phyloP scores from a whole-genome alignment of 2,329 filamentous ascomycete genomes.

The Diplodia scrobiculata region DNA sequence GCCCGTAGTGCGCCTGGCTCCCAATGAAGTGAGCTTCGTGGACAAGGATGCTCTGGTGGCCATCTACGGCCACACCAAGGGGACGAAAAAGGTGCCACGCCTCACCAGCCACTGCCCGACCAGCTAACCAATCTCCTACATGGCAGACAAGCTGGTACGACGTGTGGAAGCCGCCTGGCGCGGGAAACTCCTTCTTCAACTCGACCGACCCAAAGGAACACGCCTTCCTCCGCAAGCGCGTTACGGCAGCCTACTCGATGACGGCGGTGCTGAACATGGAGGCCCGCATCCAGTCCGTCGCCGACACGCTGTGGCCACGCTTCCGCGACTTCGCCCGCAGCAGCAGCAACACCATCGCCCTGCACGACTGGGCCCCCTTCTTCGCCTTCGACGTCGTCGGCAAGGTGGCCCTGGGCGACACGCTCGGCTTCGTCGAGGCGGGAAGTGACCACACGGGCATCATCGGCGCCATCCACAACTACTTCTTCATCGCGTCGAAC shows the following conservation, averaged over 20 bases:
- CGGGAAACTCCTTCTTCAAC: slow-evolving; percentile 1
- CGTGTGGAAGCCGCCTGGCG: not conserved
- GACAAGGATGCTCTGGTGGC: slow-evolving; percentile 43
- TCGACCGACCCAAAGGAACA: not conserved
- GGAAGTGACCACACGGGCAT: not conserved
- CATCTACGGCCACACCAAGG: slow-evolving; percentile 40
- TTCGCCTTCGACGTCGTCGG: slow-evolving; percentile 13
- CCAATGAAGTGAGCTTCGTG: slow-evolving; percentile 49
- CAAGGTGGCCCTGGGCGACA: not conserved
- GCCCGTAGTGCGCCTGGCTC: slow-evolving; percentile 47
- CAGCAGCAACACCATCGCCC: slow-evolving; percentile 52
- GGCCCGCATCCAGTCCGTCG: not conserved
- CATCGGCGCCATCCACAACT: not conserved
- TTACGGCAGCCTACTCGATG: not conserved
- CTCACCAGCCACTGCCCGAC: no score
- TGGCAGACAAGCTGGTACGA: slow-evolving; percentile 8
- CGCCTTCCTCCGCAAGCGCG: slow-evolving; percentile 12
- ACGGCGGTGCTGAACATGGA: slow-evolving; percentile 1
- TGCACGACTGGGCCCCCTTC: slow-evolving; percentile 33
- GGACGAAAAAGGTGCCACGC: slow-evolving; percentile 31
- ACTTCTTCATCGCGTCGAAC: not conserved
- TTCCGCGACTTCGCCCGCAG: slow-evolving; percentile 59
- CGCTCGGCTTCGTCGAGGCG: not conserved
- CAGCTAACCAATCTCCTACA: no score
- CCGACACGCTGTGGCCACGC: not conserved